Percentiles rank a stretch among this genome's conserved stretches.
These are phyloP conservation scores for Verticillium dahliae DNA, from an alignment of 2,329 filamentous ascomycete genomes.

Conservation along the genomic window DNA sequence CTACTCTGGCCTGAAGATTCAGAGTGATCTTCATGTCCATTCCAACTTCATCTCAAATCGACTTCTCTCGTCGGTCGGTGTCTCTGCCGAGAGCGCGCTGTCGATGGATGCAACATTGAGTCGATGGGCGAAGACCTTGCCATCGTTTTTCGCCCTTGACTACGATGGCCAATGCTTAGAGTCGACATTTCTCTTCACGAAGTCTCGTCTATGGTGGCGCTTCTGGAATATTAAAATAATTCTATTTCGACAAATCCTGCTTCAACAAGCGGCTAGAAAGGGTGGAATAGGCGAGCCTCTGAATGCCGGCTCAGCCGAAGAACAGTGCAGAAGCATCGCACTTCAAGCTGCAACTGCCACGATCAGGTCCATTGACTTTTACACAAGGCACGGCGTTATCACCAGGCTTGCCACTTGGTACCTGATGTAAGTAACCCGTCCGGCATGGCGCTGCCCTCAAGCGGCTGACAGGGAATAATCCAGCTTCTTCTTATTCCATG, in stretches of 20 bases:
- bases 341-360: slow-evolving; percentile 19
- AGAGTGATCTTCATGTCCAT: slow-evolving; percentile 22
- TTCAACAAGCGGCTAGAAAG: slow-evolving; percentile 17
- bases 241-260: slow-evolving; percentile 20
- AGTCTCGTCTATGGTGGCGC: slow-evolving; percentile 22
- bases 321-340: slow-evolving; percentile 15
- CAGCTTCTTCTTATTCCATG: slow-evolving; percentile 24
- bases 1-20: slow-evolving; percentile 20
- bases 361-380: slow-evolving; percentile 18
- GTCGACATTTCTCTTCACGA: slow-evolving; percentile 17
- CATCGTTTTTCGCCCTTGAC: slow-evolving; percentile 16
- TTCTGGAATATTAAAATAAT: slow-evolving; percentile 25
- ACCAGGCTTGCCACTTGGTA: slow-evolving; percentile 23
- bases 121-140: slow-evolving; percentile 18
- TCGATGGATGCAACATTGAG: slow-evolving; percentile 17
- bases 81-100: slow-evolving; percentile 18
- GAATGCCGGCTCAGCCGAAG: slow-evolving; percentile 11
- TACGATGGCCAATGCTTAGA: slow-evolving; percentile 11
- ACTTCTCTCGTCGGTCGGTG: slow-evolving; percentile 17
- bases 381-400: slow-evolving; percentile 11
- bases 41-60: slow-evolving; percentile 23
- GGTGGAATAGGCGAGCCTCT: slow-evolving; percentile 4
- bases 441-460: background rate
- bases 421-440: slow-evolving; percentile 16
- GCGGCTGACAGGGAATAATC: background rate